These are phyloP conservation scores for Borovskyia barvae DNA, from an alignment of 208 protist species.

Conservation along the genomic window DNA sequence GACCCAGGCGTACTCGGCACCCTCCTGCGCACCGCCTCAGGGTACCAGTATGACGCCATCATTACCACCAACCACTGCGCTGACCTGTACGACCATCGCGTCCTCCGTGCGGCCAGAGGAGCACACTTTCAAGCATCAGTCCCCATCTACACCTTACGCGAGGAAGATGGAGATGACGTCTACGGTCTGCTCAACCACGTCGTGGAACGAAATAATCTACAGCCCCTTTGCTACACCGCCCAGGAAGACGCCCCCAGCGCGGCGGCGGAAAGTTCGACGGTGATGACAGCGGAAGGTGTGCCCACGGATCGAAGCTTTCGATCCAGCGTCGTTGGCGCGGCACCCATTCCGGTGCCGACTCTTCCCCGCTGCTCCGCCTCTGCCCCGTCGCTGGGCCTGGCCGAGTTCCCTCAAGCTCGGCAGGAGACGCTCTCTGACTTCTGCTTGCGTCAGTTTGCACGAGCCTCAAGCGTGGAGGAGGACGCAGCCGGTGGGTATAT, in stretches of 20 bases:
- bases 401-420: background rate
- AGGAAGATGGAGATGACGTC: conserved; percentile 88
- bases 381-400: background rate
- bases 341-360: conserved; percentile 25
- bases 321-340: conserved; percentile 38
- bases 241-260: conserved; percentile 30
- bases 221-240: conserved; percentile 66
- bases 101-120: conserved; percentile 78
- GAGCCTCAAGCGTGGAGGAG: background rate
- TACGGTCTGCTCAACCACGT: conserved; percentile 88
- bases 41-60: conserved; percentile 87
- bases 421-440: conserved; percentile 40
- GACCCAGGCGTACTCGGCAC: conserved; percentile 83
- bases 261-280: background rate
- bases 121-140: conserved; percentile 84
- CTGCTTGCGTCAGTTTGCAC: conserved; percentile 55
- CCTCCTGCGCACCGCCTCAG: conserved; percentile 71
- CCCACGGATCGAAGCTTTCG: conserved; percentile 9
- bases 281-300: too few relatives aligned
- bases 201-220: conserved; percentile 69
- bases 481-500: conserved; percentile 54
- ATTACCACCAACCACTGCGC: conserved; percentile 86
- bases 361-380: conserved; percentile 6
- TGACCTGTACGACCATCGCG: conserved; percentile 88
- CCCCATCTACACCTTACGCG: conserved; percentile 78